Evolutionary conservation across 176 grass and related monocot genomes (phyloP).

Genomic region (Carex kokanica): DNA sequence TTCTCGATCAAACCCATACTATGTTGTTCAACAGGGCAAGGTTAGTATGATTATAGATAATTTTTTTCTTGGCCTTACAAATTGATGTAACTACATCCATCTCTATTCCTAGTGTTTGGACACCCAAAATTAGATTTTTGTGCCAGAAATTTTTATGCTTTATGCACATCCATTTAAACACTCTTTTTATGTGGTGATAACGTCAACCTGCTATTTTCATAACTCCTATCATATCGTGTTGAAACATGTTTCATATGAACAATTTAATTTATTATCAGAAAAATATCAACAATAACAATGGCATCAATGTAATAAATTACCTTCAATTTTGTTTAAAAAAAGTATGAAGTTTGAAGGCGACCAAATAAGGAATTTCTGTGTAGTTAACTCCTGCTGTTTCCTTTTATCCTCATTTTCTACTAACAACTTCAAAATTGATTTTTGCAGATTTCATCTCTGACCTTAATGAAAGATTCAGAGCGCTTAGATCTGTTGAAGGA

Average conservation of each 20-base stretch:
- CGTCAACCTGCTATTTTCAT: background rate
- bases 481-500: conserved; percentile 98
- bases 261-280: background rate
- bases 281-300: background rate
- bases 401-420: conserved; percentile 8
- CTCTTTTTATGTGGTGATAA: background rate
- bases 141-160: background rate
- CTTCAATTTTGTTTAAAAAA: background rate
- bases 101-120: background rate
- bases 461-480: conserved; percentile 98
- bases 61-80: background rate
- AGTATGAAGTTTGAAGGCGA: background rate
- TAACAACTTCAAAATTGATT: conserved; percentile 13
- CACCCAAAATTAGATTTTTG: background rate
- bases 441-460: conserved; percentile 88
- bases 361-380: background rate
- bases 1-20: conserved; percentile 98
- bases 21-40: conserved; percentile 98
- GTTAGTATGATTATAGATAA: conserved; percentile 38
- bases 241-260: background rate
- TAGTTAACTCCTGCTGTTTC: background rate
- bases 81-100: background rate
- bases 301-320: background rate
- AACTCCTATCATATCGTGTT: background rate
- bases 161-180: background rate